These are phyloP conservation scores for Ilex paraguariensis DNA, from an alignment of 305 asterid genomes.

Conservation along the genomic window DNA sequence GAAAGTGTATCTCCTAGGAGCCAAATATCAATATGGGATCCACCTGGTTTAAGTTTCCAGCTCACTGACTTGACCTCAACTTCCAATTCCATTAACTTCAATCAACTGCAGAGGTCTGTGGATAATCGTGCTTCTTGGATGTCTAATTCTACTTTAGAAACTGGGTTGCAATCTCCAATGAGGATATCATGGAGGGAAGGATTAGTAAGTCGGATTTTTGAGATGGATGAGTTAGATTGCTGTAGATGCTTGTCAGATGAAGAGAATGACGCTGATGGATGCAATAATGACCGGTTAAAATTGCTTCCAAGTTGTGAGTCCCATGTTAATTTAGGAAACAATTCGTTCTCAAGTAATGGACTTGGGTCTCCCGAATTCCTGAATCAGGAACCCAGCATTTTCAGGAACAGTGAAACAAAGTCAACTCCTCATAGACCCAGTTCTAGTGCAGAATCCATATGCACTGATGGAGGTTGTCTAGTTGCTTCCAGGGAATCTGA, in stretches of 20 bases:
- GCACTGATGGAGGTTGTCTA: constrained; percentile 63
- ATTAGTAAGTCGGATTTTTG: constrained; percentile 23
- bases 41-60: constrained; percentile 21
- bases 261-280: constrained; percentile 26
- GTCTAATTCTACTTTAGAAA: constrained; percentile 44
- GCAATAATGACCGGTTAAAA: constrained; percentile 9
- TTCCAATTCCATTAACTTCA: constrained; percentile 10
- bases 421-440: constrained; percentile 6
- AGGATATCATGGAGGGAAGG: constrained; percentile 79
- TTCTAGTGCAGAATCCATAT: constrained; percentile 64
- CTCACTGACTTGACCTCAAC: constrained; percentile 17
- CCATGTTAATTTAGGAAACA: constrained; percentile 12
- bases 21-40: constrained; percentile 27
- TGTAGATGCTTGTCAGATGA: constrained; percentile 71
- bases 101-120: constrained; percentile 11
- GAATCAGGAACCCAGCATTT: constrained; percentile 44
- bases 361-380: constrained; percentile 36
- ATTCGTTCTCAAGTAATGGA: constrained; percentile 15
- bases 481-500: constrained; percentile 71
- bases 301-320: constrained; percentile 9
- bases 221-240: constrained; percentile 54
- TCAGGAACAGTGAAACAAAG: constrained; percentile 27
- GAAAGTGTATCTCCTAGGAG: constrained; percentile 29
- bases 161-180: constrained; percentile 45
- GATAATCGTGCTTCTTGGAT: constrained; percentile 40